These are phyloP conservation scores for Schizopora paradoxa DNA, from an alignment of 1,284 basidiomycete genomes.

Conservation along the genomic window DNA sequence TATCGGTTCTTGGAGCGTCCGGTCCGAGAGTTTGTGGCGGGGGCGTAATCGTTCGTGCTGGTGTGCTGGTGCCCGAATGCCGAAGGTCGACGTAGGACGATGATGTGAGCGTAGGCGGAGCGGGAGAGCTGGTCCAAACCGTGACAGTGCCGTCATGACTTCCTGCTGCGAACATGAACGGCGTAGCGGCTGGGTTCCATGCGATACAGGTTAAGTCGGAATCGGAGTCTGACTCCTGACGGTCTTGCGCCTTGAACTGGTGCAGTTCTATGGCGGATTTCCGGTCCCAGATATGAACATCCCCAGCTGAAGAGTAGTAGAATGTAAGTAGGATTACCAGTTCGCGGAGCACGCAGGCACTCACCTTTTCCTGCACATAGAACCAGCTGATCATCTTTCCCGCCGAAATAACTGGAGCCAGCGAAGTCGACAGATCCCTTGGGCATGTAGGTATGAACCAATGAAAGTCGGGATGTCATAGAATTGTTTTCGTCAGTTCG, in stretches of 20 bases:
- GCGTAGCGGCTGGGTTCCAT: slow-evolving; percentile 65
- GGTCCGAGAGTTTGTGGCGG: too few species aligned
- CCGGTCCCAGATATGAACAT: slow-evolving; percentile 81
- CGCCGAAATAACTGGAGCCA: slow-evolving; percentile 75
- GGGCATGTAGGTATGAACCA: slow-evolving; percentile 68
- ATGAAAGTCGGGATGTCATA: slow-evolving; percentile 42
- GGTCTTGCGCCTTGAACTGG: slow-evolving; percentile 52
- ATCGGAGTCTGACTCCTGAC: too few species aligned
- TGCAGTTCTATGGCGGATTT: slow-evolving; percentile 66
- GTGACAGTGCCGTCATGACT: slow-evolving; percentile 68
- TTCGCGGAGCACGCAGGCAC: slow-evolving; percentile 5
- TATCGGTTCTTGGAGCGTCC: too few species aligned
- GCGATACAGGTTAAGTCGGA: slow-evolving; percentile 73
- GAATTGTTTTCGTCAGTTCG: slow-evolving; percentile 30
- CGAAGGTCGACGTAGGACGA: slow-evolving; percentile 13
- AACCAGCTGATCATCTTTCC: slow-evolving; percentile 68
- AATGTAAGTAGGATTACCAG: neutral
- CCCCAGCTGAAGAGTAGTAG: slow-evolving; percentile 47
- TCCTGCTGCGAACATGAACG: slow-evolving; percentile 76
- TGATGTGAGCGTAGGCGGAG: neutral
- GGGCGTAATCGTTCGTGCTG: slow-evolving; percentile 11
- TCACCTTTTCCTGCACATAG: slow-evolving; percentile 71
- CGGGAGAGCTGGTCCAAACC: slow-evolving; percentile 51
- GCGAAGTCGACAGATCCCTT: slow-evolving; percentile 66
- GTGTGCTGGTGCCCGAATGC: slow-evolving; percentile 10